Conservation (phyloP, 75 land plant genomes). For the Cunninghamia lanceolata region DNA sequence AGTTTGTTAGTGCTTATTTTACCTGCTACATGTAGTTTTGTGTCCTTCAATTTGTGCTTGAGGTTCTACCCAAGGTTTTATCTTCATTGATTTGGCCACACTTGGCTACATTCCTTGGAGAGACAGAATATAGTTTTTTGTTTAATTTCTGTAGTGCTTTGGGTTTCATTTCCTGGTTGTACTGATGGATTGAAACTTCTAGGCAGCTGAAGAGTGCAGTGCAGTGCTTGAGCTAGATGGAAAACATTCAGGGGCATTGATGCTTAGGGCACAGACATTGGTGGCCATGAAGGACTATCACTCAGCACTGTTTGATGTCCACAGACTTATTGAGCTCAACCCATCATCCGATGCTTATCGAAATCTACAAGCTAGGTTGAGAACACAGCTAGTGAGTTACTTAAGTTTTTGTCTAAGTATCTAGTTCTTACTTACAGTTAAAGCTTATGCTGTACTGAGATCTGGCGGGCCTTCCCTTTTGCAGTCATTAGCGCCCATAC, state of each 20-base stretch:
- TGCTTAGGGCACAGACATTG: constrained; percentile 96
- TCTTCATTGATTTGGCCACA: neutral
- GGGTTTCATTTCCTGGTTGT: neutral
- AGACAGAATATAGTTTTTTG: neutral
- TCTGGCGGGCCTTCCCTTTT: neutral
- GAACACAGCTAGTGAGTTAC: constrained; percentile 76
- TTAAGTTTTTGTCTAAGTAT: constrained; percentile 28
- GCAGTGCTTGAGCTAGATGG: constrained; percentile 92
- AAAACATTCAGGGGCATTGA: constrained; percentile 92
- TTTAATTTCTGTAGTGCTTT: neutral
- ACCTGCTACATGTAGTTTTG: neutral
- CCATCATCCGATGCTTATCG: constrained; percentile 87
- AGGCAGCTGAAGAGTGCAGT: constrained; percentile 98
- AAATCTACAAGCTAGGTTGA: constrained; percentile 74
- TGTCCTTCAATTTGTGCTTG: neutral
- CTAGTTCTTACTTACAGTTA: constrained; percentile 10
- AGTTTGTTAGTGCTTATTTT: neutral
- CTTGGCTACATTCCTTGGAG: neutral
- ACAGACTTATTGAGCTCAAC: constrained; percentile 83
- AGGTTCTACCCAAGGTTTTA: neutral
- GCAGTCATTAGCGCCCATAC: constrained; percentile 86
- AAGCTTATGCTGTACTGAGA: neutral
- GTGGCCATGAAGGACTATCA: constrained; percentile 95
- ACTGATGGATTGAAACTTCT: neutral
- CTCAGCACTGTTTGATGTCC: constrained; percentile 97